Evolutionary conservation across 208 protist genomes (phyloP).

Genomic region (Acanthamoeba sp.): DNA sequence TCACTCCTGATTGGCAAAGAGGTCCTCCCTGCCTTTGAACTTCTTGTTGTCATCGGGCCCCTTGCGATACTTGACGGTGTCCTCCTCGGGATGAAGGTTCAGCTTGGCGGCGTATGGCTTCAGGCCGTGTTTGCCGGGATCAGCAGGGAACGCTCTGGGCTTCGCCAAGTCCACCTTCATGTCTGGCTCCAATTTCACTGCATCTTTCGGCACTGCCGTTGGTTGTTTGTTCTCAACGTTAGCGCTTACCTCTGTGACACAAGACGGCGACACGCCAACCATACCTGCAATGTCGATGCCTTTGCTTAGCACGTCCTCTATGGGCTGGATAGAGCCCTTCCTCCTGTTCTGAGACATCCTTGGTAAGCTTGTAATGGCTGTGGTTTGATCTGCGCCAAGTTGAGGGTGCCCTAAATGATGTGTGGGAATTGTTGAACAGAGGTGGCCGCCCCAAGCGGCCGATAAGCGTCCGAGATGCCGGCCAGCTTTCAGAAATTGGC

Average conservation of each 20-base stretch:
- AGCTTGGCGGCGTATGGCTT: neutral
- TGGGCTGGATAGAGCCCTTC: neutral
- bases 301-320: neutral
- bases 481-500: no score
- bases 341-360: neutral
- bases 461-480: no score
- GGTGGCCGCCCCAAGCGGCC: no score
- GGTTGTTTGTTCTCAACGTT: no score
- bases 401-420: no score
- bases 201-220: neutral
- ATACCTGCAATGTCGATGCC: neutral
- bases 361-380: neutral
- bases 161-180: neutral
- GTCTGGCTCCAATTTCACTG: neutral
- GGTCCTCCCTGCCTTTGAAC: neutral
- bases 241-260: no score
- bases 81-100: neutral
- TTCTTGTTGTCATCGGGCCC: slow-evolving; percentile 32
- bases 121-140: neutral
- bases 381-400: neutral
- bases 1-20: neutral
- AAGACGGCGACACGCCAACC: no score
- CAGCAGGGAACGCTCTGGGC: neutral
- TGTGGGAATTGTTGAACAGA: no score
- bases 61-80: neutral